Evolutionary conservation across 768 basidiomycete genomes (phyloP), one percentile per base, ranked within the genome.

Genomic region (Macrolepiota fuliginosa): DNA sequence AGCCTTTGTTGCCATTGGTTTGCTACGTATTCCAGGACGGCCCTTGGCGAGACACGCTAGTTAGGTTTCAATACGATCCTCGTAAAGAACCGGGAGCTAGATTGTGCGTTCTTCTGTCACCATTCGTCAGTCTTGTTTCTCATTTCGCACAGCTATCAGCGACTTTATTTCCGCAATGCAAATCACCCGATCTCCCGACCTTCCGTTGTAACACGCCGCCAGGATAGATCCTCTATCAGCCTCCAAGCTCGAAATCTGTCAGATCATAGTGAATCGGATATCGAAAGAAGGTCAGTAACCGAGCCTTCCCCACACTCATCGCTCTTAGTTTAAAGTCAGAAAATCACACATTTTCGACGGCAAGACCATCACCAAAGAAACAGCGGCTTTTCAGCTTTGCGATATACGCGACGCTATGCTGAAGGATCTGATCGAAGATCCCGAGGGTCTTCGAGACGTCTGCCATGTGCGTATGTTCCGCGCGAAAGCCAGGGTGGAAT

Each of bases 1-100:
- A 96, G 70, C 74, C 86, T 5, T 79, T 94, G 15, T 81, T 96
- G 17, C 90, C 95, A 2, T 74, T 91, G 4, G 85, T 90, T 3
- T 89, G 88, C 58, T 99, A 96, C 69, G 89, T 91, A 9, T 96
- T 98, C 69, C 85, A 89, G 66, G 96, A 97, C 65, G 97, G 97
- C 0, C 95, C 96, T 2, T 98, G 91, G 89, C 82, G 94, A 42
- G 96, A 98, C 67, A 91, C 91, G 13, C 81, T 95, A 54, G 82
- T 98, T 37, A 85, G 86, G 49, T 89, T 94, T 61, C 87, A 89
- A 12, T 98, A 95, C 69, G 97, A 99, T 69, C 97, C 97, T 9
- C 81, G 96, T 42, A 83, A 82, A 67, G 83, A 92, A 63, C 80
- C 81, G 2, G 76, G 80, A 53, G 88, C 92, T 19, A 81, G 92